phyloP scores from a whole-genome alignment of 805 yeast species.

The Teunomyces barrocoloradensis region DNA sequence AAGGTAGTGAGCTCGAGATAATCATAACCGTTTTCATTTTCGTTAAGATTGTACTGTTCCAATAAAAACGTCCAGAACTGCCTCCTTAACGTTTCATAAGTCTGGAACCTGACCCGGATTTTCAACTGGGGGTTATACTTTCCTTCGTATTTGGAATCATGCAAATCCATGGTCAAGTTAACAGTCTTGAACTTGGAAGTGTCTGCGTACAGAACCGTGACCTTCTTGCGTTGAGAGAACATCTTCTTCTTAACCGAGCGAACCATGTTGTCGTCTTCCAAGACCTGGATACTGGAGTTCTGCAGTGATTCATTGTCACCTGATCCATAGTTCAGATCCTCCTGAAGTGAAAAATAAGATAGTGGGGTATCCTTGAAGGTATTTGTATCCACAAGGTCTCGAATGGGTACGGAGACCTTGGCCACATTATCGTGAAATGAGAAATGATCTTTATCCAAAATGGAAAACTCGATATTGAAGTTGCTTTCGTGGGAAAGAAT shows the following conservation, averaged over 20 bases:
- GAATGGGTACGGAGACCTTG: constrained; percentile 53
- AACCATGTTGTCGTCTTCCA: constrained; percentile 31
- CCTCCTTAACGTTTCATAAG: constrained; percentile 61
- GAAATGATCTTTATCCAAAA: constrained; percentile 81
- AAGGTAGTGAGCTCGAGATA: constrained; percentile 61
- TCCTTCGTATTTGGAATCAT: constrained; percentile 30
- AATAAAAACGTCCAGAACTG: constrained; percentile 69
- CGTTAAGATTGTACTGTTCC: constrained; percentile 48
- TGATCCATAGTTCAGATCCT: neutral
- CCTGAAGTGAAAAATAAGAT: neutral
- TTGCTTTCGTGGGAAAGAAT: constrained; percentile 62
- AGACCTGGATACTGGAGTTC: constrained; percentile 19
- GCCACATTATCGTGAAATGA: constrained; percentile 86
- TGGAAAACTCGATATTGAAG: constrained; percentile 65
- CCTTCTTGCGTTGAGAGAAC: constrained; percentile 26
- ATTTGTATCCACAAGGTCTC: constrained; percentile 42
- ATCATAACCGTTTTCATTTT: constrained; percentile 41
- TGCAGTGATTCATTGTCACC: constrained; percentile 7
- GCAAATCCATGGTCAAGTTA: constrained; percentile 32
- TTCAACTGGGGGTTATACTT: constrained; percentile 53
- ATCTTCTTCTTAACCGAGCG: constrained; percentile 26
- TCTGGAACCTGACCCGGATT: constrained; percentile 61
- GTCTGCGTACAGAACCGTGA: constrained; percentile 30
- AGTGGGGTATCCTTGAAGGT: constrained; percentile 11
- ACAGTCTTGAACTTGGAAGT: constrained; percentile 43